Percentiles rank a stretch among this genome's conserved stretches.
Conservation (phyloP, 805 yeast species). For the Schizosaccharomyces lindneri region DNA sequence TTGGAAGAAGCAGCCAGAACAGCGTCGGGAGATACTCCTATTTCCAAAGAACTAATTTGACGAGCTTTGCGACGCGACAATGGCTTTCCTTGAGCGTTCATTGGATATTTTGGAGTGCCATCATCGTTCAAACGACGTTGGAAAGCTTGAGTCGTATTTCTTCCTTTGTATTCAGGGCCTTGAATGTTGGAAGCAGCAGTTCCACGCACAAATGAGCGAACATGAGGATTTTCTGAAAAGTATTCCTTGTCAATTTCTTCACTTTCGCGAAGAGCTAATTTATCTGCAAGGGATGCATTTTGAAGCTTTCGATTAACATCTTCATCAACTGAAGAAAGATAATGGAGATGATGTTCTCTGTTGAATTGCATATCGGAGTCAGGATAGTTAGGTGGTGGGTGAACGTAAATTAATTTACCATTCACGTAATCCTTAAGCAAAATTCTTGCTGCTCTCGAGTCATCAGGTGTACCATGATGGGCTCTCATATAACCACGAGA, state of each 20-base stretch:
- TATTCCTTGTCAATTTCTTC: not conserved
- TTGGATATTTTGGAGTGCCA: not conserved
- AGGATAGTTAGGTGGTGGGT: slow-evolving; percentile 60
- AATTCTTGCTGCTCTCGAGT: slow-evolving; percentile 78
- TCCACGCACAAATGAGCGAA: not conserved
- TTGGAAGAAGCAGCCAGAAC: slow-evolving; percentile 7
- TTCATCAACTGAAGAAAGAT: slow-evolving; percentile 7
- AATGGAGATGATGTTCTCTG: slow-evolving; percentile 37
- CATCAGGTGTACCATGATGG: slow-evolving; percentile 95
- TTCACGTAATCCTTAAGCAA: slow-evolving; percentile 82
- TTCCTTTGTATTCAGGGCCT: not conserved
- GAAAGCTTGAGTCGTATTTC: not conserved
- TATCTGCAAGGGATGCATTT: not conserved
- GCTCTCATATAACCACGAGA: slow-evolving; percentile 87
- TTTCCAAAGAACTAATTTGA: not conserved
- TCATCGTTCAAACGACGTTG: not conserved
- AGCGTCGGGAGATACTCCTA: not conserved
- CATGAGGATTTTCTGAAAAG: not conserved
- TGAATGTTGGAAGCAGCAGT: not conserved
- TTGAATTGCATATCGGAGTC: slow-evolving; percentile 52
- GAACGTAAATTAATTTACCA: slow-evolving; percentile 63
- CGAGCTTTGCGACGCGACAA: slow-evolving; percentile 1
- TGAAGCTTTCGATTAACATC: not conserved
- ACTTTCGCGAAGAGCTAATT: not conserved
- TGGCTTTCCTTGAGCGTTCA: not conserved